phyloP scores from a whole-genome alignment of 768 basidiomycete species.

The Omphalotus guepiniiformis region DNA sequence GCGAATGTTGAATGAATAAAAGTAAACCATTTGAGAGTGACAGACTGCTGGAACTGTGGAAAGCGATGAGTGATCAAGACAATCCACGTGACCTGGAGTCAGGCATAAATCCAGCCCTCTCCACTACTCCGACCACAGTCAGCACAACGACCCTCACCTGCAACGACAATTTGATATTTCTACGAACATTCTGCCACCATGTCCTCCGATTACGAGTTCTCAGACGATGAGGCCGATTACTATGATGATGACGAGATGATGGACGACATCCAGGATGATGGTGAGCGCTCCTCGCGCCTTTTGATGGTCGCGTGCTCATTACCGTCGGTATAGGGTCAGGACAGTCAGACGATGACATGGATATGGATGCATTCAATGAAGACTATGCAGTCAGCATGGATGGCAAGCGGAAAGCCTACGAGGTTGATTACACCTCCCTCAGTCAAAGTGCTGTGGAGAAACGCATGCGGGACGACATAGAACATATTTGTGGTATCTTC shows the following conservation, averaged over 20 bases:
- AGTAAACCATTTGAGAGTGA: too few relatives aligned
- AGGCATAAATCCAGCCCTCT: too few relatives aligned
- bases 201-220: conserved; percentile 63
- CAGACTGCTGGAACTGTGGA: too few relatives aligned
- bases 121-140: too few relatives aligned
- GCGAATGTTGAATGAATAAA: too few relatives aligned
- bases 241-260: conserved; percentile 73
- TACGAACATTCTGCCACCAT: too few relatives aligned
- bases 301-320: neutral
- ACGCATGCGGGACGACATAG: conserved; percentile 73
- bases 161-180: too few relatives aligned
- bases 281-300: conserved; percentile 24
- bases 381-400: conserved; percentile 58
- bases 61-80: too few relatives aligned
- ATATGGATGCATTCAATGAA: conserved; percentile 60
- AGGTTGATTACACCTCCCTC: conserved; percentile 80
- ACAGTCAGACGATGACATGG: conserved; percentile 58
- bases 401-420: conserved; percentile 66
- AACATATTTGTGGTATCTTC: conserved; percentile 84
- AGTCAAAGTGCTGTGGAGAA: conserved; percentile 70
- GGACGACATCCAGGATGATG: conserved; percentile 60
- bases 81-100: too few relatives aligned
- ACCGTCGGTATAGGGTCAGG: conserved; percentile 14
- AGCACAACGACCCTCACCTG: too few relatives aligned
- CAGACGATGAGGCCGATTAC: conserved; percentile 63